Percentiles rank a stretch among this genome's conserved stretches.
These are phyloP conservation scores for Pyronema omphalodes DNA, from an alignment of 495 filamentous ascomycete genomes.

Conservation along the genomic window DNA sequence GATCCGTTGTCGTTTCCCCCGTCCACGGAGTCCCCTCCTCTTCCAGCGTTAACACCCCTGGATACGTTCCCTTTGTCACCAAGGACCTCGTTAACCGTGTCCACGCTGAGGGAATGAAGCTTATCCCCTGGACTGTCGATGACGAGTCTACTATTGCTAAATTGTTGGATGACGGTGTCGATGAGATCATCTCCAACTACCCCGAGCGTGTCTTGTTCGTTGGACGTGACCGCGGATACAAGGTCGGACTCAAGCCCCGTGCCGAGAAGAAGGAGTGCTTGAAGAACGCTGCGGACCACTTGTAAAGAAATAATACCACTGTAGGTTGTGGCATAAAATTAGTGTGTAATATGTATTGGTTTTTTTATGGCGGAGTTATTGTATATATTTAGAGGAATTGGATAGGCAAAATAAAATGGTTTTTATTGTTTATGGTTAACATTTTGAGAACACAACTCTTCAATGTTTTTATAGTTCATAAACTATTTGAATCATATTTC, in stretches of 20 bases:
- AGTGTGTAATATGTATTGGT: too few relatives aligned
- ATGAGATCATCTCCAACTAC: constrained; percentile 22
- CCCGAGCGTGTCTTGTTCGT: constrained; percentile 21
- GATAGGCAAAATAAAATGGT: too few relatives aligned
- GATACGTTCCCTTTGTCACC: constrained; percentile 19
- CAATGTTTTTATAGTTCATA: too few relatives aligned
- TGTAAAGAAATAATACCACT: too few relatives aligned
- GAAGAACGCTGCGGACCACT: neutral
- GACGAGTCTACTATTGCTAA: constrained; percentile 22
- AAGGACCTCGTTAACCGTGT: constrained; percentile 17
- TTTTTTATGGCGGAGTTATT: too few relatives aligned
- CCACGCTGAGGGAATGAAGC: constrained; percentile 22
- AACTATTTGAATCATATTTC: too few relatives aligned
- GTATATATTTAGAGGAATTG: too few relatives aligned
- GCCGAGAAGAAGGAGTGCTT: neutral
- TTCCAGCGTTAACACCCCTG: constrained; percentile 16
- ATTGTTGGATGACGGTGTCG: constrained; percentile 17
- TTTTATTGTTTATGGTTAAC: too few relatives aligned
- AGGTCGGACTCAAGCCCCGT: constrained; percentile 9
- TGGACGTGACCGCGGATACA: constrained; percentile 10
- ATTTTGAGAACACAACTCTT: too few relatives aligned
- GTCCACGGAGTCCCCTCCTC: constrained; percentile 13
- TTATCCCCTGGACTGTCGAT: constrained; percentile 25
- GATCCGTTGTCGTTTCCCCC: constrained; percentile 11
- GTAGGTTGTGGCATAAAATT: too few relatives aligned